Conservation (phyloP, 2,329 filamentous ascomycete genomes). For the Penicillium sp. region DNA sequence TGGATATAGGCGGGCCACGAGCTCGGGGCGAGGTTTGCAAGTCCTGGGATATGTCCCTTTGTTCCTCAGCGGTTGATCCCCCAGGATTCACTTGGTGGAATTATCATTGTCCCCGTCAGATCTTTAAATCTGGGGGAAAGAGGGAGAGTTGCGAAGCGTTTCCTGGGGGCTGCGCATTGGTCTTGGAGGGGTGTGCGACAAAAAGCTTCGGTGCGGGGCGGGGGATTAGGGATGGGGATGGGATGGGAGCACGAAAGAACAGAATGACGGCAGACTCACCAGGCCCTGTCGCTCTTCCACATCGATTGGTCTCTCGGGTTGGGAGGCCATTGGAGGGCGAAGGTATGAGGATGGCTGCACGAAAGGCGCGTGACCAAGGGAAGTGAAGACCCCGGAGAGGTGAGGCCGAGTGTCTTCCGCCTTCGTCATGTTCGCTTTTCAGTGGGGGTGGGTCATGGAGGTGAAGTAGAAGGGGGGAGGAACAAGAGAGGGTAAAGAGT, state of each 20-base stretch:
- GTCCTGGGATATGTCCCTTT: conserved; percentile 3
- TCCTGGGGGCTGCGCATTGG: neutral
- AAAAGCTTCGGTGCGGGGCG: conserved; percentile 17
- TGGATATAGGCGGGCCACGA: conserved; percentile 24
- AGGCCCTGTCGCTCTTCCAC: conserved; percentile 57
- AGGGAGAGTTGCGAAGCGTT: neutral
- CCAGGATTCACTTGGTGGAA: neutral
- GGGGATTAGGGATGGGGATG: conserved; percentile 6
- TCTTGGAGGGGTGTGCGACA: conserved; percentile 4
- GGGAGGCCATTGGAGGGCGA: conserved; percentile 52
- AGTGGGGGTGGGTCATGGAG: conserved; percentile 1
- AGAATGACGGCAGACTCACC: conserved; percentile 44
- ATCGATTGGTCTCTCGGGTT: conserved; percentile 55
- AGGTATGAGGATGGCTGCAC: conserved; percentile 58
- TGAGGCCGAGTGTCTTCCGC: conserved; percentile 34
- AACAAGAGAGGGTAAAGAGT: neutral
- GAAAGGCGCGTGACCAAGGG: conserved; percentile 53
- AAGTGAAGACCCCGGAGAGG: conserved; percentile 29
- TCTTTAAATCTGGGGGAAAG: conserved; percentile 1
- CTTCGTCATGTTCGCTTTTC: conserved; percentile 30
- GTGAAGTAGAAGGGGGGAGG: conserved; percentile 1
- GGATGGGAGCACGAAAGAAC: conserved; percentile 19
- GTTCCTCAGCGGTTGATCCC: conserved; percentile 4
- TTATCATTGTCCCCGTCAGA: conserved; percentile 2
- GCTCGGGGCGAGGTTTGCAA: conserved; percentile 21